Evolutionary conservation across 768 basidiomycete species (phyloP), one percentile per base, ranked within the genome.

Genomic region (Clitopilus hobsonii): DNA sequence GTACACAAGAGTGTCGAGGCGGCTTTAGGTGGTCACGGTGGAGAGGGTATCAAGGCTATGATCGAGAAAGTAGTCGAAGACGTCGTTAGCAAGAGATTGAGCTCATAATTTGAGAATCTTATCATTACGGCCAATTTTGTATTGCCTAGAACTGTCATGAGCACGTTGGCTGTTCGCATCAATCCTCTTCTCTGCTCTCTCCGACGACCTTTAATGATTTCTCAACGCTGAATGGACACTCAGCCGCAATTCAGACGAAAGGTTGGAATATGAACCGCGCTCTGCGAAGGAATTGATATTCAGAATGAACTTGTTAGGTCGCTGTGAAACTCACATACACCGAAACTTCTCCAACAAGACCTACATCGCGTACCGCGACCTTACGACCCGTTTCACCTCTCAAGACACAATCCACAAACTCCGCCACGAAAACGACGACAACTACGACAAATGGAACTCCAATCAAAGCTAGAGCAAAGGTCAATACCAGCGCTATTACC

Each of bases 1-100:
- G 90, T 95, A 3, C 81, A 82, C 64, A 94, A 94, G 75, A 88
- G 91, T 54, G 89, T 95, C 1, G 65, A 71, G 13, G 86, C 87
- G 36, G 84, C 83, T 51, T 71, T 91, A 38, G 79, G 79, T 6
- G 84, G 83, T 1, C 75, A 71, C 5, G 83, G 76, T 0, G 76
- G 76, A 18, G 72, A 74, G 27, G 74, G 74, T 2, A 60, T 88
- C 48, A 71, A 72, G 50, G 68, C 62, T 14, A 52, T 83, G 64
- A 75, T 91, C 28, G 82, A 83, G 65, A 82, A 73, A 59, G 70
- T 82, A 3, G 86, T 88, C 6, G 75, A 82, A 59, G 76, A 80
- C 20, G 73, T 81, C 5, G 63, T 88, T 16, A 51, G 30, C 41
- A 45, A 20, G n/a, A 45, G 41, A 45, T 45, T 45, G 41, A 23